Conservation (phyloP, 768 basidiomycete species). For the Amanita brunnescens region DNA sequence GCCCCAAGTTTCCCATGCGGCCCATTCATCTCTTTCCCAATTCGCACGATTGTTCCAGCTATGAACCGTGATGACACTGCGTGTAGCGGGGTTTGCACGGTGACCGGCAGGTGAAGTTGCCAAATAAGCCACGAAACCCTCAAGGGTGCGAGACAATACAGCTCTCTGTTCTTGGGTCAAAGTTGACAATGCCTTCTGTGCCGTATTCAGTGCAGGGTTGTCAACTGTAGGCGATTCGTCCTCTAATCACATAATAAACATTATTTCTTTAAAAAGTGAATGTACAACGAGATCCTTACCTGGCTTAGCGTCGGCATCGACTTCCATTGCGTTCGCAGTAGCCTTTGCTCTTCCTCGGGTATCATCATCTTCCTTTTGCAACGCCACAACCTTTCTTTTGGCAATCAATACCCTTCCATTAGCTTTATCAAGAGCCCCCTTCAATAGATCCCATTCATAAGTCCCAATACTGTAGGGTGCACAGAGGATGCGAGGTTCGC, state of each 20-base stretch:
- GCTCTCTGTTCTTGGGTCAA: slow-evolving; percentile 71
- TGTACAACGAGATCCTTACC: slow-evolving; percentile 18
- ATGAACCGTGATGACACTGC: slow-evolving; percentile 50
- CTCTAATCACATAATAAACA: slow-evolving; percentile 12
- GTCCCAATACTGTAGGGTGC: slow-evolving; percentile 39
- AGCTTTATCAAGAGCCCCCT: slow-evolving; percentile 80
- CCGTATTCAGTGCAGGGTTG: slow-evolving; percentile 59
- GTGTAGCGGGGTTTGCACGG: slow-evolving; percentile 42
- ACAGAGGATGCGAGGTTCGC: slow-evolving; percentile 27
- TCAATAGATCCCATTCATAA: slow-evolving; percentile 82
- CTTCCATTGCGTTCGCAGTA: slow-evolving; percentile 56
- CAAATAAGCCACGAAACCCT: slow-evolving; percentile 66
- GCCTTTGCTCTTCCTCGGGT: slow-evolving; percentile 70
- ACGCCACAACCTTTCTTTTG: slow-evolving; percentile 56
- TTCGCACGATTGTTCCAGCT: slow-evolving; percentile 63
- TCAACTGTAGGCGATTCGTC: slow-evolving; percentile 39
- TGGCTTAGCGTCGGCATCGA: slow-evolving; percentile 56
- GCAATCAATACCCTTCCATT: slow-evolving; percentile 81
- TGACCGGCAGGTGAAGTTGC: slow-evolving; percentile 31
- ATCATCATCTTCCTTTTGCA: slow-evolving; percentile 88
- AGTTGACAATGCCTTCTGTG: slow-evolving; percentile 66
- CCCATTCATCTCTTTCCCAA: slow-evolving; percentile 75
- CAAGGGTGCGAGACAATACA: slow-evolving; percentile 62
- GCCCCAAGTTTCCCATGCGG: slow-evolving; percentile 80
- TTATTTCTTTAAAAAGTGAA: background rate